phyloP scores from a whole-genome alignment of 768 basidiomycete genomes.

The Coprinellus aureogranulatus region DNA sequence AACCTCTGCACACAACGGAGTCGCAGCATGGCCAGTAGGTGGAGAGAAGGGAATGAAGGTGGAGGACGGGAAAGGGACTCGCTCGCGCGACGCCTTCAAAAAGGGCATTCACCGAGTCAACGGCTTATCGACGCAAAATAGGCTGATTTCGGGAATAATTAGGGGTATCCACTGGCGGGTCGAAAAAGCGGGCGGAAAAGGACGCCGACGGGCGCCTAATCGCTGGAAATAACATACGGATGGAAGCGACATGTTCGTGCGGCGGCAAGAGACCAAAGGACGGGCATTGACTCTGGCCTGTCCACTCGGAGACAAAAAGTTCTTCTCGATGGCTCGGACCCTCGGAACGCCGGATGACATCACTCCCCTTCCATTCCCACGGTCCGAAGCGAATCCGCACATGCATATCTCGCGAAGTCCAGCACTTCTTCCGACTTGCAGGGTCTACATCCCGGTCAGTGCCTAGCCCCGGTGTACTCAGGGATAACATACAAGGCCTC shows the following conservation, averaged over 20 bases:
- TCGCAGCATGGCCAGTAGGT: constrained; percentile 19
- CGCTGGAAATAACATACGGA: constrained; percentile 6
- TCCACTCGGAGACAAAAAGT: constrained; percentile 34
- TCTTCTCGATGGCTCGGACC: constrained; percentile 43
- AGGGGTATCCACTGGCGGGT: constrained; percentile 1
- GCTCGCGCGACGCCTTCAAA: constrained; percentile 12
- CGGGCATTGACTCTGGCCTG: constrained; percentile 16
- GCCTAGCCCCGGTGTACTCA: constrained; percentile 16
- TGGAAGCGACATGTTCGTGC: constrained; percentile 11
- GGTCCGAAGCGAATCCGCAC: constrained; percentile 51
- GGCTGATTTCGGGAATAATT: constrained; percentile 23
- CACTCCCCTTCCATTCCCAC: constrained; percentile 12
- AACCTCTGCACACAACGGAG: constrained; percentile 19
- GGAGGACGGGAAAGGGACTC: constrained; percentile 11
- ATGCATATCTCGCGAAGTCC: constrained; percentile 57
- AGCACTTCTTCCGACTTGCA: constrained; percentile 46
- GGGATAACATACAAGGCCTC: constrained; percentile 47
- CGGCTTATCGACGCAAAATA: constrained; percentile 26
- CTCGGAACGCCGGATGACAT: constrained; percentile 35
- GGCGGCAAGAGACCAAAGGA: constrained; percentile 15
- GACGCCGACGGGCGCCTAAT: background rate
- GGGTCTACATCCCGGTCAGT: constrained; percentile 32
- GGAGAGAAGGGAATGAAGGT: constrained; percentile 17
- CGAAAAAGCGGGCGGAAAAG: background rate
- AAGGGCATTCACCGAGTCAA: constrained; percentile 58